Conservation (phyloP, 805 yeast species). For the Candida glaebosa region DNA sequence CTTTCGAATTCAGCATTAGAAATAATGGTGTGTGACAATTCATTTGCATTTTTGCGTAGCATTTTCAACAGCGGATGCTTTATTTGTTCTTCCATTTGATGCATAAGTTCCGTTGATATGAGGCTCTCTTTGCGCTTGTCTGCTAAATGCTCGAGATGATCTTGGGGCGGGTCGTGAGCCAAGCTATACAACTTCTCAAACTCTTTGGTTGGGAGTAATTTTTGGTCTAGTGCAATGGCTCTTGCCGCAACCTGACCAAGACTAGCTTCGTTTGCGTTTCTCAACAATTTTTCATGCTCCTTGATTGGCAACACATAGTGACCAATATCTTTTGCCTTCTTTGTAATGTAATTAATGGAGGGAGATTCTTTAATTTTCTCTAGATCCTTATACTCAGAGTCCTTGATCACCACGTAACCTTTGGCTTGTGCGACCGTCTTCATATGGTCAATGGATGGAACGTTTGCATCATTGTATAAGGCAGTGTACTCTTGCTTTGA, state of each 20-base stretch:
- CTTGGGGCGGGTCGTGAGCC: constrained; percentile 19
- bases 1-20: constrained; percentile 10
- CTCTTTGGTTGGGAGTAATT: constrained; percentile 15
- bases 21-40: constrained; percentile 9
- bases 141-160: constrained; percentile 15
- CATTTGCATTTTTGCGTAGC: background rate
- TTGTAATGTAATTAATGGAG: constrained; percentile 1
- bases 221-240: constrained; percentile 9
- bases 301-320: background rate
- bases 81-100: constrained; percentile 4
- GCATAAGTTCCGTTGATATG: constrained; percentile 4
- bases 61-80: background rate
- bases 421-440: constrained; percentile 13
- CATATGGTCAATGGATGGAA: constrained; percentile 25
- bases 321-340: constrained; percentile 4
- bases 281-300: background rate
- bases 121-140: constrained; percentile 2
- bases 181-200: constrained; percentile 20
- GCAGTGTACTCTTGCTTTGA: constrained; percentile 29
- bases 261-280: constrained; percentile 15
- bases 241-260: constrained; percentile 16
- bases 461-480: constrained; percentile 24
- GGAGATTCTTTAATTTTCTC: constrained; percentile 1
- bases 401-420: constrained; percentile 11
- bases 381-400: constrained; percentile 8